Evolutionary conservation across 2,329 filamentous ascomycete species (phyloP).

Genomic region (Ophiocordyceps camponoti-floridani): DNA sequence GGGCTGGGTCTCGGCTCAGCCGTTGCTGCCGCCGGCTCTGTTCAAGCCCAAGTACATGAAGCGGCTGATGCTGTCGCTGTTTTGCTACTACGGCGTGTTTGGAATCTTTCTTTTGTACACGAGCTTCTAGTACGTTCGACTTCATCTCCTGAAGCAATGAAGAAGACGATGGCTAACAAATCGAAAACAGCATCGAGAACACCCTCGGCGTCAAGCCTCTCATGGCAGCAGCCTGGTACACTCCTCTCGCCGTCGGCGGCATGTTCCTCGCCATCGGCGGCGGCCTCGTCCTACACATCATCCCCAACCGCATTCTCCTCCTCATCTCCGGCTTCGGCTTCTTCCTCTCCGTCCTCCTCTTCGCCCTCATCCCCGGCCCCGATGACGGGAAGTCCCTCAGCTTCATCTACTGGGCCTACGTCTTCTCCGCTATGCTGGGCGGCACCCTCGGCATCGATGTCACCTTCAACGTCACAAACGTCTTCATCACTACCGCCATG

Average conservation of each 20-base stretch:
- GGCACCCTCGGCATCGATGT: slow-evolving; percentile 60
- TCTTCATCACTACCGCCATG: slow-evolving; percentile 60
- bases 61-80: slow-evolving; percentile 38
- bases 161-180: not conserved
- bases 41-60: slow-evolving; percentile 55
- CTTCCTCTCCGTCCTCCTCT: slow-evolving; percentile 39
- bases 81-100: slow-evolving; percentile 50
- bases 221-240: slow-evolving; percentile 49
- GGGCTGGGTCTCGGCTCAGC: slow-evolving; percentile 48
- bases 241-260: slow-evolving; percentile 50
- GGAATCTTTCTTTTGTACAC: slow-evolving; percentile 54
- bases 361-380: slow-evolving; percentile 45
- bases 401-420: slow-evolving; percentile 48
- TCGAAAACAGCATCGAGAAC: slow-evolving; percentile 30
- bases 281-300: slow-evolving; percentile 47
- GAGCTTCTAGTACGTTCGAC: slow-evolving; percentile 40
- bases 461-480: slow-evolving; percentile 55
- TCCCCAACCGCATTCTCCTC: slow-evolving; percentile 45
- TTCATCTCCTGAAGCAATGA: no score
- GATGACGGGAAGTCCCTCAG: slow-evolving; percentile 12
- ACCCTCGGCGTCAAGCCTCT: slow-evolving; percentile 41
- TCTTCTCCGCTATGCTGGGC: slow-evolving; percentile 53
- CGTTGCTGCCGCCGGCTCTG: slow-evolving; percentile 50
- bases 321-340: slow-evolving; percentile 42
- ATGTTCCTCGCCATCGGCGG: slow-evolving; percentile 44